These are phyloP conservation scores for Amphirosellinia nigrospora DNA, from an alignment of 495 filamentous ascomycete genomes.

Conservation along the genomic window DNA sequence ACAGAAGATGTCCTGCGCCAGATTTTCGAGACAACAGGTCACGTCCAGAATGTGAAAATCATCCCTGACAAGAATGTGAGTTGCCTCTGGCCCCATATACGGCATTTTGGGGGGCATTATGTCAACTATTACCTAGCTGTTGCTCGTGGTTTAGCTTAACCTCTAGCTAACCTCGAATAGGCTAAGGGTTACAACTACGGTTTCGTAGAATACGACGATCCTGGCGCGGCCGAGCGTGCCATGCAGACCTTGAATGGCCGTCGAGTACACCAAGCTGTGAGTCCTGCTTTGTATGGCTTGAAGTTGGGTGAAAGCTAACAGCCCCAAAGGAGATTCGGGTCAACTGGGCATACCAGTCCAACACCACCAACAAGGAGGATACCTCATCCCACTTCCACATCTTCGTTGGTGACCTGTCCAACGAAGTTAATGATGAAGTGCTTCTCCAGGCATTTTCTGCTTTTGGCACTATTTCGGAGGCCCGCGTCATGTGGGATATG, in stretches of 20 bases:
- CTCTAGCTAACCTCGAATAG: slow-evolving; percentile 47
- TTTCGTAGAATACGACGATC: slow-evolving; percentile 99
- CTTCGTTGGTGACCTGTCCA: slow-evolving; percentile 97
- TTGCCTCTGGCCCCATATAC: slow-evolving; percentile 28
- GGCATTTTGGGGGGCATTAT: background rate
- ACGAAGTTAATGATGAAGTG: slow-evolving; percentile 98
- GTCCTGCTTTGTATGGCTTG: slow-evolving; percentile 31
- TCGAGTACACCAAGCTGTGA: slow-evolving; percentile 91
- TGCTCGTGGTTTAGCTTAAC: slow-evolving; percentile 10
- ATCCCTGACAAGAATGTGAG: slow-evolving; percentile 98
- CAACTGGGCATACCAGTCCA: slow-evolving; percentile 99
- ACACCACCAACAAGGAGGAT: slow-evolving; percentile 92
- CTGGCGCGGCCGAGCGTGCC: slow-evolving; percentile 91
- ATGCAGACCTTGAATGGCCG: slow-evolving; percentile 97
- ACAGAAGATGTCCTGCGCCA: slow-evolving; percentile 96
- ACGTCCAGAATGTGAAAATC: slow-evolving; percentile 98
- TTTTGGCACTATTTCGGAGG: slow-evolving; percentile 97
- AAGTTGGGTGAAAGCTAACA: slow-evolving; percentile 25
- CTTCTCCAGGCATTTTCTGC: slow-evolving; percentile 94
- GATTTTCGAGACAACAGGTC: slow-evolving; percentile 98
- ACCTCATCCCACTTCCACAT: slow-evolving; percentile 99
- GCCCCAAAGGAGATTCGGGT: slow-evolving; percentile 89
- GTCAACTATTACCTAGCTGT: background rate
- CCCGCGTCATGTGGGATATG: slow-evolving; percentile 99
- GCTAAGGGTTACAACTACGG: slow-evolving; percentile 99